Base-by-base conservation (phyloP, 2,329 filamentous ascomycete species). In the Hyphodiscus sp. region DNA sequence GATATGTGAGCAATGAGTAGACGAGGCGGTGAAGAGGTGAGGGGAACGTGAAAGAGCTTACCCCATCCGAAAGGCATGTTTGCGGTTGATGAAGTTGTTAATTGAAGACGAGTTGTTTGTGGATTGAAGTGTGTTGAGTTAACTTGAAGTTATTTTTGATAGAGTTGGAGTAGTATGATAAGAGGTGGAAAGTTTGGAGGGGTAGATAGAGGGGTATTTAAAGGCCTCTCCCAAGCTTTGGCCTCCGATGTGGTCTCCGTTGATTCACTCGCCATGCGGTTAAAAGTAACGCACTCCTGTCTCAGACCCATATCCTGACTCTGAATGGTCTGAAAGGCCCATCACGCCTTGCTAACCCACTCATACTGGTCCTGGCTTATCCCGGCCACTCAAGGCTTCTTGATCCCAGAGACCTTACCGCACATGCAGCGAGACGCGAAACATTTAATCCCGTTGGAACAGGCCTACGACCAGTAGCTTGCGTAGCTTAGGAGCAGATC, bases 21-120 rank as follows among this genome's bases (percentile, higher is more conserved):
- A n/a, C 18, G 33, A n/a, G 50, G 16, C 53, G 26, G 16, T 29
- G 29, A 16, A 13, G 20, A 20, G 15, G 15, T 16, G 50, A 26
- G 19, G 43, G 30, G 48, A 16, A 38, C 20, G 19, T 33, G 19
- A 41, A 29, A 50, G n/a, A n/a, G n/a, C 59, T 52, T 49, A 65
- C 63, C 60, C 60, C 60, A 65, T 38, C 64, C 63, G 56, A 62
- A 66, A 54, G 50, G 47, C 62, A 65, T 66, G 38, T 58, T 61
- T 59, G 57, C 41, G 51, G 61, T 58, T 47, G 47, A 45, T 41
- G 42, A 26, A 38, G 42, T 48, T 50, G 20, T 45, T 45, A 38
- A 43, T 48, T 49, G 43, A 29, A 42, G 44, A n/a, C n/a, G 51
- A 47, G 46, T 23, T 44, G 42, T 47, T 29, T 45, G 9, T 43